phyloP scores from a whole-genome alignment of 306 rosid species.

The Inga laurina region DNA sequence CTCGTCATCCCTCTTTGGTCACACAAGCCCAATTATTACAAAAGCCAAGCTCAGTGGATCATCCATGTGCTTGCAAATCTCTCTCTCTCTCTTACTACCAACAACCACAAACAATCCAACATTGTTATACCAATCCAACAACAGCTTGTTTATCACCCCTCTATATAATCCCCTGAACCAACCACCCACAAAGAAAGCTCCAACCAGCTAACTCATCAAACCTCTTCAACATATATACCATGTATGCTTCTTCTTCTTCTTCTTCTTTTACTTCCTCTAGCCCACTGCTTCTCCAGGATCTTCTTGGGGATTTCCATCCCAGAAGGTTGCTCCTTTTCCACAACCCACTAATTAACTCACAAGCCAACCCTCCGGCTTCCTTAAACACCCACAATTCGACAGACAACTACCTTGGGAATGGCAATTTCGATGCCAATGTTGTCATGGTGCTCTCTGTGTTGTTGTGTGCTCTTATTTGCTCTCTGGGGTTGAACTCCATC shows the following conservation, averaged over 20 bases:
- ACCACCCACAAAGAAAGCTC: constrained; percentile 12
- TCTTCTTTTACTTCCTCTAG: constrained; percentile 23
- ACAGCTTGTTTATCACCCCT: not conserved
- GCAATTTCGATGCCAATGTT: constrained; percentile 81
- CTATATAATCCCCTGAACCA: constrained; percentile 3
- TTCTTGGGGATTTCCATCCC: constrained; percentile 48
- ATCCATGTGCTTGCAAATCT: constrained; percentile 46
- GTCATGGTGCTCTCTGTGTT: constrained; percentile 96
- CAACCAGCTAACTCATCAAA: constrained; percentile 24
- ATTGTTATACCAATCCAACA: not conserved
- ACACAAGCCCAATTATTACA: constrained; percentile 43
- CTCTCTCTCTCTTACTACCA: constrained; percentile 28
- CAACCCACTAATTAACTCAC: constrained; percentile 35
- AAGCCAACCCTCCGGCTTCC: constrained; percentile 41
- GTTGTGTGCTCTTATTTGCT: constrained; percentile 84
- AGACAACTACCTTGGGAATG: constrained; percentile 44
- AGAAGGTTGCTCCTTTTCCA: constrained; percentile 73
- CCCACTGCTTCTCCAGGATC: constrained; percentile 37
- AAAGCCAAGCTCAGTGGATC: constrained; percentile 47
- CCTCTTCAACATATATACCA: constrained; percentile 15
- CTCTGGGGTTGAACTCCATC: constrained; percentile 84
- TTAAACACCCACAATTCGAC: constrained; percentile 18
- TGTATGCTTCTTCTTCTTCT: constrained; percentile 46
- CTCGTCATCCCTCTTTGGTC: constrained; percentile 24
- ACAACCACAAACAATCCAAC: not conserved